A percentile compares a stretch with the other conserved stretches of the same genome.
phyloP scores from a whole-genome alignment of 169 alveolate genomes.

The Plasmodium coatneyi region DNA sequence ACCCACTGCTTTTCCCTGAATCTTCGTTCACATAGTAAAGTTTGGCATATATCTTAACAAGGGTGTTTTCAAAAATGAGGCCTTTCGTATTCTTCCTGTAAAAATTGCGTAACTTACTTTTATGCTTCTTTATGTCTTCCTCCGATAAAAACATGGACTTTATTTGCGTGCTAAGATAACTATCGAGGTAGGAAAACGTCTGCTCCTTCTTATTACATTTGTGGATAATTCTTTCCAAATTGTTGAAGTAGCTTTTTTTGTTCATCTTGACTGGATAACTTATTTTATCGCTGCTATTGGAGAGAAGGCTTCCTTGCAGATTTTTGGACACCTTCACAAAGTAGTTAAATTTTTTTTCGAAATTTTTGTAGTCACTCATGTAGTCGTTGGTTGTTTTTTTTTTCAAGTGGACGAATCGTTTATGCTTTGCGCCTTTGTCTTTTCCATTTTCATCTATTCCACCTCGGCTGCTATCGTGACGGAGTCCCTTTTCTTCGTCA shows the following conservation, averaged over 20 bases:
- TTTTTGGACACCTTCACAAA: constrained; percentile 41
- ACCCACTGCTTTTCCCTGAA: background rate
- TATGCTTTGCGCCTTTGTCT: background rate
- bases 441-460: background rate
- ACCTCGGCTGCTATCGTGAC: background rate
- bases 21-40: constrained; percentile 11
- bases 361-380: constrained; percentile 39
- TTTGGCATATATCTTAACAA: constrained; percentile 55
- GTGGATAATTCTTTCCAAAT: constrained; percentile 44
- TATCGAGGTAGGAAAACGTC: constrained; percentile 25
- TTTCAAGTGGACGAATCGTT: background rate
- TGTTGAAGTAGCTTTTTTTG: constrained; percentile 42
- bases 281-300: constrained; percentile 48
- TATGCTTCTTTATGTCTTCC: constrained; percentile 55
- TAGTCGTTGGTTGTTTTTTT: constrained; percentile 39
- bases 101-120: constrained; percentile 16
- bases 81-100: constrained; percentile 52
- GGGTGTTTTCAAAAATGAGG: constrained; percentile 35
- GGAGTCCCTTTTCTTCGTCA: background rate
- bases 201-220: constrained; percentile 49
- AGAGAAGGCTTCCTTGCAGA: constrained; percentile 25
- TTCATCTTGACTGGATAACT: constrained; percentile 9
- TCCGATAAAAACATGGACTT: constrained; percentile 37
- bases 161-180: constrained; percentile 11
- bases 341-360: constrained; percentile 69